Conservation (phyloP, 495 filamentous ascomycete genomes). For the Hyaloscypha bicolor region DNA sequence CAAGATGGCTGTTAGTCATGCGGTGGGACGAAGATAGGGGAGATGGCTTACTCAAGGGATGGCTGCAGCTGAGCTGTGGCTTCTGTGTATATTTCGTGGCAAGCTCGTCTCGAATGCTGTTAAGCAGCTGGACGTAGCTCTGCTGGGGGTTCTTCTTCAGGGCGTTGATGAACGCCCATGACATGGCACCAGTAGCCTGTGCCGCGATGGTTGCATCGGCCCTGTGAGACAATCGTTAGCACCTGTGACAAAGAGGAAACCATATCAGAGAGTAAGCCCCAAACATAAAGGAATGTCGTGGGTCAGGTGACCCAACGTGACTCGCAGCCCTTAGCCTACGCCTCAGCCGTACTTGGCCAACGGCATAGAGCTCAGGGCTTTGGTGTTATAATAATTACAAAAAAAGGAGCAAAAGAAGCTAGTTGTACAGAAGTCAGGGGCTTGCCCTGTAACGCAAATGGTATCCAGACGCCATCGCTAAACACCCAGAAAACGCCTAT, state of each 20-base stretch:
- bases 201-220: constrained; percentile 69
- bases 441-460: constrained; percentile 23
- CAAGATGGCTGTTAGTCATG: constrained; percentile 12
- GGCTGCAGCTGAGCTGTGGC: constrained; percentile 94
- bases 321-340: constrained; percentile 56
- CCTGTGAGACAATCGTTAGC: constrained; percentile 40
- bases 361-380: constrained; percentile 28
- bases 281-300: background rate
- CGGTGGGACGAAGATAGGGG: background rate
- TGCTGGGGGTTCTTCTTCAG: constrained; percentile 98
- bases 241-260: constrained; percentile 8
- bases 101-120: constrained; percentile 92
- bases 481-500: constrained; percentile 14
- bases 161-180: constrained; percentile 91
- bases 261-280: background rate
- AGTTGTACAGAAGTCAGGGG: constrained; percentile 23
- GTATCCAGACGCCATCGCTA: constrained; percentile 28
- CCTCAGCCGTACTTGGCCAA: constrained; percentile 35
- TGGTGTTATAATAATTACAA: constrained; percentile 27
- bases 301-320: constrained; percentile 49
- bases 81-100: constrained; percentile 90
- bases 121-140: constrained; percentile 94
- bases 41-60: constrained; percentile 79
- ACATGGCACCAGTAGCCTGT: constrained; percentile 96
- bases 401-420: constrained; percentile 1